phyloP scores from a whole-genome alignment of 225 moss, liverwort and hornwort genomes.

The Pleurozium schreberi region DNA sequence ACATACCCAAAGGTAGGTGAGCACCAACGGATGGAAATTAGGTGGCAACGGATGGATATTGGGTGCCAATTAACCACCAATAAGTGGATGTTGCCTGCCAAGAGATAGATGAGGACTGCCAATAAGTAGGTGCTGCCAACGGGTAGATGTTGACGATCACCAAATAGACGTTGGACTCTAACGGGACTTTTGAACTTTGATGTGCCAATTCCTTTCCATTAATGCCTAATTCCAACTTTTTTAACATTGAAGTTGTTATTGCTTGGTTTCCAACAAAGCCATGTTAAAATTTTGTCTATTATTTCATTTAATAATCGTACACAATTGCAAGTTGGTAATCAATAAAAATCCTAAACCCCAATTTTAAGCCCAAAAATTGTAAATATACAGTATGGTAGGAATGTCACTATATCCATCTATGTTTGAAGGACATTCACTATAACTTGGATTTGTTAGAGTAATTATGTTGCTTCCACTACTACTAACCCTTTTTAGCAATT shows the following conservation, averaged over 20 bases:
- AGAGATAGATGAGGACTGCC: fast-evolving
- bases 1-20: fast-evolving
- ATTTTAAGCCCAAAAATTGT: fast-evolving
- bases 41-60: fast-evolving
- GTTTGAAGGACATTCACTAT: no score
- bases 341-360: neutral
- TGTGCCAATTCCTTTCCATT: neutral
- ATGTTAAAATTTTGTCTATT: neutral
- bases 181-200: no score
- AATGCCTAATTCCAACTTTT: neutral
- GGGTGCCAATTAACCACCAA: fast-evolving
- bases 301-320: neutral
- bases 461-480: no score
- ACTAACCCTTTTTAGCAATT: no score
- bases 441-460: no score
- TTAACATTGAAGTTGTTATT: no score
- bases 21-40: fast-evolving
- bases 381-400: neutral
- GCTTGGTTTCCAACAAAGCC: fast-evolving
- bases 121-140: fast-evolving
- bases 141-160: no score
- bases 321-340: neutral
- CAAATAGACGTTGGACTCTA: no score
- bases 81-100: fast-evolving
- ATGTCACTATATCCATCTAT: no score